Conservation (phyloP, 1,139 yeast genomes). For the Yamadazyma aaseri region DNA sequence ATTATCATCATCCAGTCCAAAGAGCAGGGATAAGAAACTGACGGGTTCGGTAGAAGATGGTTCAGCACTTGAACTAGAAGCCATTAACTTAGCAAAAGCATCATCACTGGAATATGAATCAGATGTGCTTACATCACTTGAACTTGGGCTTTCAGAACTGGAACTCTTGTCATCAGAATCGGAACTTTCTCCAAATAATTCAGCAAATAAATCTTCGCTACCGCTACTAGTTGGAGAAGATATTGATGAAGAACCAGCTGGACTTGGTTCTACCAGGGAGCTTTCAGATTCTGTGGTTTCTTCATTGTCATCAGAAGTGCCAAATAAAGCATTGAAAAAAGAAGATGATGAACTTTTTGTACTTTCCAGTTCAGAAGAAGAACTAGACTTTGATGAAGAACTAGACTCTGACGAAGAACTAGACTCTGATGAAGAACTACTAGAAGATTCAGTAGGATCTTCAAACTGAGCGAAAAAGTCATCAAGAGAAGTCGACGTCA, state of each 20-base stretch:
- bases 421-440: conserved; percentile 1
- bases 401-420: conserved; percentile 5
- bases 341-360: conserved; percentile 1
- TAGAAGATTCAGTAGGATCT: no score
- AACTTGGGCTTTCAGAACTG: conserved; percentile 1
- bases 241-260: conserved; percentile 1
- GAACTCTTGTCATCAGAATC: background rate
- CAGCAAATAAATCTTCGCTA: conserved; percentile 4
- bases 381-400: conserved; percentile 7
- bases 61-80: background rate
- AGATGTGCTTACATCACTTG: conserved; percentile 1
- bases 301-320: background rate
- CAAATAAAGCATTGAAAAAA: conserved; percentile 4
- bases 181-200: conserved; percentile 2
- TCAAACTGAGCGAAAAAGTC: conserved; percentile 9
- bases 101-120: conserved; percentile 2
- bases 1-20: background rate
- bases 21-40: conserved; percentile 1
- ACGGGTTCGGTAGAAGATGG: conserved; percentile 1
- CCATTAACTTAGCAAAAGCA: conserved; percentile 2
- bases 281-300: background rate
- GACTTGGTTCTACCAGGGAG: conserved; percentile 1
- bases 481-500: conserved; percentile 6
- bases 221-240: conserved; percentile 2
- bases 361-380: conserved; percentile 7